A percentile compares a stretch with the other conserved stretches of the same genome.
phyloP scores from a whole-genome alignment of 768 basidiomycete species.

The Phallus indusiatus region DNA sequence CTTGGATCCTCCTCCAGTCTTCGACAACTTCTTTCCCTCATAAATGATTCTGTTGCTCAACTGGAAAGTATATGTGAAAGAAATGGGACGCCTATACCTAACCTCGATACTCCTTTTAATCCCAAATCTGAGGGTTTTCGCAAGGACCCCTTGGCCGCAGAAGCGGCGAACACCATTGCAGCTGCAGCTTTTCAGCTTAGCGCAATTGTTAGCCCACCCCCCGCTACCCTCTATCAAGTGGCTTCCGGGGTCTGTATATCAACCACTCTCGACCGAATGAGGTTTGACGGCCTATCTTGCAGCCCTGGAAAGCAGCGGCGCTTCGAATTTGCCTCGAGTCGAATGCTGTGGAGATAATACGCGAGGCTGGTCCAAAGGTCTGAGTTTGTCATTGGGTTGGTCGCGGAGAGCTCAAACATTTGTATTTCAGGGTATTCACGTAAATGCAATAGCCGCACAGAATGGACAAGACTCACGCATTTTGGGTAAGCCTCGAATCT shows the following conservation, averaged over 20 bases:
- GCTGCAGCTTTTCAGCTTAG: background rate
- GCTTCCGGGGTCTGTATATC: background rate
- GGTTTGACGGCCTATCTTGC: background rate
- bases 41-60: background rate
- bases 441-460: conserved; percentile 27
- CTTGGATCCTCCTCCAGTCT: background rate
- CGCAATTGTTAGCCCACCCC: background rate
- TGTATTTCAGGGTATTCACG: conserved; percentile 26
- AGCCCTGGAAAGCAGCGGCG: background rate
- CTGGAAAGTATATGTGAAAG: background rate
- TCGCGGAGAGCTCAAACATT: background rate
- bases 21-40: background rate
- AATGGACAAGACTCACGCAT: conserved; percentile 24
- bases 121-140: background rate
- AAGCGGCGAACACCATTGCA: background rate
- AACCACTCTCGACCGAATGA: background rate
- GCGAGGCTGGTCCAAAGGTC: conserved; percentile 25
- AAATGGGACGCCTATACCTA: background rate
- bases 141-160: background rate
- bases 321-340: conserved; percentile 4
- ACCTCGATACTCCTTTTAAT: background rate
- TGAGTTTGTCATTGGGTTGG: conserved; percentile 7
- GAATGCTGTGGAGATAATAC: conserved; percentile 22
- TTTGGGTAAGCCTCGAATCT: conserved; percentile 21
- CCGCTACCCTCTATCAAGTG: background rate